Conservation (phyloP, 768 basidiomycete genomes). For the Naganishia antarctica region DNA sequence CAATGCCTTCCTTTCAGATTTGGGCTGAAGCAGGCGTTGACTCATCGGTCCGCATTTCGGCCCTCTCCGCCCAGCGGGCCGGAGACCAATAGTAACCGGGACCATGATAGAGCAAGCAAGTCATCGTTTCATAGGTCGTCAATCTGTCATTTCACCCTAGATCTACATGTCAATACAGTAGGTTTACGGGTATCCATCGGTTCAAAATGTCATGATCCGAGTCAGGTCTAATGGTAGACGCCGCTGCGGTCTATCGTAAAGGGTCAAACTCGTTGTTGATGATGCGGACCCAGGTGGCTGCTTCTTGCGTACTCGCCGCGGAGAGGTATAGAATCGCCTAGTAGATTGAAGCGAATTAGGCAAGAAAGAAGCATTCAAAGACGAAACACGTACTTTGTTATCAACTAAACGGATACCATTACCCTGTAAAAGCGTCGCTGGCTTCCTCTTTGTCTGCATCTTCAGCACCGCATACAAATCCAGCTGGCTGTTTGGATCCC, state of each 20-base stretch:
- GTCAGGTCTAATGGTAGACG: no score
- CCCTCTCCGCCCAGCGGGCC: no score
- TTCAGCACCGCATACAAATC: slow-evolving; percentile 96
- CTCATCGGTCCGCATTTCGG: no score
- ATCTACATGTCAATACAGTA: neutral
- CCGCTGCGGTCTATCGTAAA: slow-evolving; percentile 2
- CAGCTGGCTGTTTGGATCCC: slow-evolving; percentile 66
- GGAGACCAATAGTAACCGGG: no score
- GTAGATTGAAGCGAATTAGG: neutral
- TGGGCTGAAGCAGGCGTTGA: no score
- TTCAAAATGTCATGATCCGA: no score
- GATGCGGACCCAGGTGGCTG: slow-evolving; percentile 22
- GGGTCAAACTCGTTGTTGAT: slow-evolving; percentile 31
- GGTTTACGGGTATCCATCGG: neutral
- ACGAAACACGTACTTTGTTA: slow-evolving; percentile 41
- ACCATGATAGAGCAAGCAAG: no score
- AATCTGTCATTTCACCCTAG: neutral
- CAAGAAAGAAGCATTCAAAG: neutral
- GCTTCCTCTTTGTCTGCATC: slow-evolving; percentile 88
- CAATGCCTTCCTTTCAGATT: no score
- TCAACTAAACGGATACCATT: slow-evolving; percentile 53
- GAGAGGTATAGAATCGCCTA: slow-evolving; percentile 29
- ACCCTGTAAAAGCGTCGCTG: slow-evolving; percentile 81
- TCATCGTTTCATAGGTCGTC: slow-evolving; percentile 7
- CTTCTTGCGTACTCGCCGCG: slow-evolving; percentile 24